Evolutionary conservation across 1,139 yeast species (phyloP).

Genomic region (Torulaspora pretoriensis): DNA sequence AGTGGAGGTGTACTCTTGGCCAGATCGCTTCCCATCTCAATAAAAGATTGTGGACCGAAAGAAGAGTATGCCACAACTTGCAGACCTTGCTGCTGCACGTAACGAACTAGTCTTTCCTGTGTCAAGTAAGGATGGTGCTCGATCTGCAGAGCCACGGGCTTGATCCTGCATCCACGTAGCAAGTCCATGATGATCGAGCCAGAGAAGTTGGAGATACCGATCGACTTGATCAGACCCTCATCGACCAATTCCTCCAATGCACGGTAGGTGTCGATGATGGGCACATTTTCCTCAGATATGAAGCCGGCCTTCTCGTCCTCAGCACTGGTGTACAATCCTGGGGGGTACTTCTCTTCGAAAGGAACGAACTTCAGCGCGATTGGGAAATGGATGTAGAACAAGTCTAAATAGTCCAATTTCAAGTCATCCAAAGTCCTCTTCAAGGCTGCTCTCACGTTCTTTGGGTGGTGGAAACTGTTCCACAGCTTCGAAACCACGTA

Average conservation of each 20-base stretch:
- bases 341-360: conserved; percentile 67
- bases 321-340: conserved; percentile 64
- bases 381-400: conserved; percentile 79
- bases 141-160: conserved; percentile 76
- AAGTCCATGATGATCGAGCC: conserved; percentile 74
- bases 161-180: conserved; percentile 63
- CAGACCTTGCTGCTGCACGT: conserved; percentile 56
- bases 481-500: conserved; percentile 76
- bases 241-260: conserved; percentile 65
- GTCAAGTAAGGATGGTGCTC: conserved; percentile 92
- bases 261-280: conserved; percentile 73
- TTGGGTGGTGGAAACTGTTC: conserved; percentile 67
- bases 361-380: conserved; percentile 70
- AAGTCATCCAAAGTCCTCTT: conserved; percentile 61
- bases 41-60: conserved; percentile 73
- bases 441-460: conserved; percentile 50
- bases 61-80: conserved; percentile 83
- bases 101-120: conserved; percentile 64
- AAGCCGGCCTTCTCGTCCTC: conserved; percentile 42
- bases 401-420: conserved; percentile 64
- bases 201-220: conserved; percentile 81
- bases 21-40: conserved; percentile 52
- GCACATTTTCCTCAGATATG: conserved; percentile 61
- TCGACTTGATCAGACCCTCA: conserved; percentile 63
- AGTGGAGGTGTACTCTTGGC: conserved; percentile 54